Evolutionary conservation across 2,329 filamentous ascomycete genomes (phyloP), one percentile per base, ranked within the genome.

Genomic region (Sporothrix inflata): DNA sequence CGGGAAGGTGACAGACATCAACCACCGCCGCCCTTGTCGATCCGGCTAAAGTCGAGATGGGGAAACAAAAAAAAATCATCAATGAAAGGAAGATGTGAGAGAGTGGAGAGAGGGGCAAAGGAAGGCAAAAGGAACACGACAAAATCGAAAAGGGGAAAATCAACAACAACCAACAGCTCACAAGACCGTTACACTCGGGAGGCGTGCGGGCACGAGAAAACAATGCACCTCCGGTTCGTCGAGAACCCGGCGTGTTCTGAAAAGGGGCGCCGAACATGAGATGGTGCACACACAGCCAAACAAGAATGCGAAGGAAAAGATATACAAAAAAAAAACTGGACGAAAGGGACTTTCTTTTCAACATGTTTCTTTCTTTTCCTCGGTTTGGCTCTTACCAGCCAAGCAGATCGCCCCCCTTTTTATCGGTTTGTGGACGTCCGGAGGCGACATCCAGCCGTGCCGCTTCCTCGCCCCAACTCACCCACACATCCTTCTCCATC

Each of bases 31-130:
- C 34, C 34, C 40, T 57, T 47, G 49, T 47, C 38, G 40, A 27
- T 38, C 68, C 53, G 68, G 68, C 68, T 70, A 70, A 70, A 70
- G 42, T 70, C 53, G 55, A 61, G 16, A 70, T 60, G 38, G 40
- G 24, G 53, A 69, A 69, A 57, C 7, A 19, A 65, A 16, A 27
- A 27, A 2, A 65, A 12, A 21, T 14, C 5, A 63, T 6, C 14
- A 27, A 19, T 3, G 66, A 27, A 16, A 21, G 14, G 34, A 38
- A 27, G 34, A 63, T 11, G 34, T 2, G 19, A 24, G 19, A 24
- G 34, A 14, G 57, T 63, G 57, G 34, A 21, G n/a, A 63, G 53
- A 57, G 27, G 53, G 27, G 27, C 5, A 24, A 42, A 24, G n/a
- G n/a, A 40, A 38, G 30, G 5, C 49, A 16, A 55, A 24, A 47